Evolutionary conservation across 768 basidiomycete genomes (phyloP).

Genomic region (Hygrophoropsis aurantiaca): DNA sequence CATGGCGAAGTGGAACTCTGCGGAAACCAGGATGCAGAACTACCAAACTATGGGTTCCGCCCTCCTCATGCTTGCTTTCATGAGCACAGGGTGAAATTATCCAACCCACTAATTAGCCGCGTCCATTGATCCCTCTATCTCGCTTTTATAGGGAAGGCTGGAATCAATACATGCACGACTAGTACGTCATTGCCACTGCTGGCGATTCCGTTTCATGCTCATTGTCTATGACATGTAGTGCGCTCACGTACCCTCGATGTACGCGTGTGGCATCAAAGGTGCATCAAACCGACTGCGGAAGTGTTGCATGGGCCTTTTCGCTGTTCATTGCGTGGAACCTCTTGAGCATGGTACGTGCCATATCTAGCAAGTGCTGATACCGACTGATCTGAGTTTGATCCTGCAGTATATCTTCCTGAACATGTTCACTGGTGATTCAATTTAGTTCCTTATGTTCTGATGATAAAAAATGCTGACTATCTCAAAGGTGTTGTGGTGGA

Average conservation of each 20-base stretch:
- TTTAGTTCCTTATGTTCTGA: neutral
- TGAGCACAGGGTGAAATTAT: conserved; percentile 82
- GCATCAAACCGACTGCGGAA: conserved; percentile 85
- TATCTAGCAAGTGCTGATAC: too few species aligned
- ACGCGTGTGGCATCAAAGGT: conserved; percentile 50
- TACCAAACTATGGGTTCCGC: conserved; percentile 78
- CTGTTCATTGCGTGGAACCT: conserved; percentile 96
- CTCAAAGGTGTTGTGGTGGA: conserved; percentile 82
- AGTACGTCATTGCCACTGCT: conserved; percentile 46
- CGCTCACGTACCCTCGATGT: conserved; percentile 77
- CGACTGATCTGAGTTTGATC: conserved; percentile 2
- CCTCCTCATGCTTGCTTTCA: conserved; percentile 87
- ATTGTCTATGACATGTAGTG: conserved; percentile 43
- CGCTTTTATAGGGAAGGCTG: conserved; percentile 73
- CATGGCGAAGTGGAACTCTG: conserved; percentile 80
- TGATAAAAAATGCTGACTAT: conserved; percentile 7
- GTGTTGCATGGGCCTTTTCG: conserved; percentile 74
- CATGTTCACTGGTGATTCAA: conserved; percentile 79
- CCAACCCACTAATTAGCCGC: neutral
- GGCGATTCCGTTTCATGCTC: neutral
- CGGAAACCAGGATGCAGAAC: conserved; percentile 69
- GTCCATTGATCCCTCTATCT: conserved; percentile 3
- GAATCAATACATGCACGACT: conserved; percentile 99
- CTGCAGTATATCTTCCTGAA: conserved; percentile 91
- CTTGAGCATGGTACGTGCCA: conserved; percentile 76